Conservation (phyloP, 1,139 yeast species). For the Yamadazyma membranifaciens region DNA sequence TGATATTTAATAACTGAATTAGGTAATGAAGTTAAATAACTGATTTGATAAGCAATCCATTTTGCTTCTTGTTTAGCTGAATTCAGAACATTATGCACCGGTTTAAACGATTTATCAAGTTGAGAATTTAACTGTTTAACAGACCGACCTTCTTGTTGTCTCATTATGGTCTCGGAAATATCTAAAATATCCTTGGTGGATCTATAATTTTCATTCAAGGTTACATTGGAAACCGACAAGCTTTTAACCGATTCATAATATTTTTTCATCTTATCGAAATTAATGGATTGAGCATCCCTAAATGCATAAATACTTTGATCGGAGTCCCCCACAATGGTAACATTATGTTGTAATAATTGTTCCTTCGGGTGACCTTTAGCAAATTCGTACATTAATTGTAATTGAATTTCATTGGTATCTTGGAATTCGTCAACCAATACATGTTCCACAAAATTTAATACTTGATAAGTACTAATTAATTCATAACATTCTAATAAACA, state of each 20-base stretch:
- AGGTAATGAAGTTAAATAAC: conserved; percentile 41
- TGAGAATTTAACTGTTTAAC: conserved; percentile 49
- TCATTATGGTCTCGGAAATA: conserved; percentile 66
- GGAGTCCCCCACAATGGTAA: conserved; percentile 94
- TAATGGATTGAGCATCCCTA: conserved; percentile 72
- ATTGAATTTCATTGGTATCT: conserved; percentile 80
- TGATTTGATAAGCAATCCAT: conserved; percentile 56
- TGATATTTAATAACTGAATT: conserved; percentile 32
- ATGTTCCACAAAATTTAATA: conserved; percentile 55
- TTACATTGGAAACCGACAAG: conserved; percentile 25
- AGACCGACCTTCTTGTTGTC: conserved; percentile 51
- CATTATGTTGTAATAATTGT: conserved; percentile 34
- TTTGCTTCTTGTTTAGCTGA: conserved; percentile 54
- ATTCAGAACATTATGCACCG: conserved; percentile 42
- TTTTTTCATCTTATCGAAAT: conserved; percentile 59
- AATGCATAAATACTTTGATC: conserved; percentile 93
- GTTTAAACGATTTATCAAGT: conserved; percentile 36
- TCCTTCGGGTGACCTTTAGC: conserved; percentile 38
- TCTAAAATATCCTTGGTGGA: conserved; percentile 69
- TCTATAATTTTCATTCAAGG: conserved; percentile 72
- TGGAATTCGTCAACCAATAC: conserved; percentile 93
- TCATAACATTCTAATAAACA: conserved; percentile 56
- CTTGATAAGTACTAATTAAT: conserved; percentile 44
- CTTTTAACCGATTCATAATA: conserved; percentile 31
- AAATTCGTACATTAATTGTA: conserved; percentile 62